Evolutionary conservation across 257 asterid species (phyloP).

Genomic region (Nyctanthes arbortristis): DNA sequence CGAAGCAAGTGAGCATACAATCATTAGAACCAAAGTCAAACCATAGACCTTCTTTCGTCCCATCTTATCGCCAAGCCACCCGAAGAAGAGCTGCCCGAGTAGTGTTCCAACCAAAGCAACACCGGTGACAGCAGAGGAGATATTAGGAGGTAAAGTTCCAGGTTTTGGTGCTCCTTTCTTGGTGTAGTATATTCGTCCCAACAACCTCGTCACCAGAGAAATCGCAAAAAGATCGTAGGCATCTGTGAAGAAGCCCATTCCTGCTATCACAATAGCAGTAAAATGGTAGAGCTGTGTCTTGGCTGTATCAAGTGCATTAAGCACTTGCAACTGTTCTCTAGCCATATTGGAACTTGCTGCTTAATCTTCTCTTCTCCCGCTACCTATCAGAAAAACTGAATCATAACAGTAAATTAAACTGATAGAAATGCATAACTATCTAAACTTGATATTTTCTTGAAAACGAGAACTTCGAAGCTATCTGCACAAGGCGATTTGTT

Average conservation of each 20-base stretch:
- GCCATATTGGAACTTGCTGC: conserved; percentile 32
- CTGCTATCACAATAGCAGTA: conserved; percentile 60
- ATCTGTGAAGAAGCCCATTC: conserved; percentile 74
- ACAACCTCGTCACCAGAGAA: conserved; percentile 39
- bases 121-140: conserved; percentile 55
- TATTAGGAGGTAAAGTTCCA: conserved; percentile 44
- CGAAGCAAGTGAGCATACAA: conserved; percentile 52
- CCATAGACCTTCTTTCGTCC: conserved; percentile 71
- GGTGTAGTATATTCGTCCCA: conserved; percentile 61
- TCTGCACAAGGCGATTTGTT: background rate
- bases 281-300: conserved; percentile 69
- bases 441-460: no score
- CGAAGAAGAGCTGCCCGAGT: conserved; percentile 64
- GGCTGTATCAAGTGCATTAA: conserved; percentile 59
- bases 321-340: conserved; percentile 46
- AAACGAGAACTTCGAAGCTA: background rate
- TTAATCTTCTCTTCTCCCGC: background rate
- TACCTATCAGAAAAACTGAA: background rate
- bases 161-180: conserved; percentile 31
- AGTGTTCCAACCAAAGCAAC: conserved; percentile 72
- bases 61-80: conserved; percentile 79
- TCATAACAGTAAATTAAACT: background rate
- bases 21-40: conserved; percentile 59
- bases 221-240: conserved; percentile 68
- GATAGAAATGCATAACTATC: background rate